These are phyloP conservation scores for Ceratocystis eucalypticola DNA, from an alignment of 2,329 filamentous ascomycete species.

Conservation along the genomic window DNA sequence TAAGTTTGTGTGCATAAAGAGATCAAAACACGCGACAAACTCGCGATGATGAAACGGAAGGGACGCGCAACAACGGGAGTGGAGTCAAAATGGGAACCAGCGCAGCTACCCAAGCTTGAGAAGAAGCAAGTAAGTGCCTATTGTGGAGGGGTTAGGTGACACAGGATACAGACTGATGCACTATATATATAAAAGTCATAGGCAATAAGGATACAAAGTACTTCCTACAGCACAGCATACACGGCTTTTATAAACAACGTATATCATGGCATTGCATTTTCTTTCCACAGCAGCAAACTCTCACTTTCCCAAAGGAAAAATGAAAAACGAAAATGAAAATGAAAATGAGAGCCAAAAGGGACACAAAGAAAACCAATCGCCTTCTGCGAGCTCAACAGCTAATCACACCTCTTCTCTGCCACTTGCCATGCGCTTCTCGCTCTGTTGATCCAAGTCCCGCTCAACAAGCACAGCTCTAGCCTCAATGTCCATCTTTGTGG, in stretches of 20 bases:
- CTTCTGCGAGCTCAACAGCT: not conserved
- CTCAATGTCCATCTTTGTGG: slow-evolving; percentile 6
- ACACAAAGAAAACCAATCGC: too few relatives aligned
- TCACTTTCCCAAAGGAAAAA: not conserved
- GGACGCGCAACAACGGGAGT: slow-evolving; percentile 10
- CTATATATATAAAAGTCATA: not conserved
- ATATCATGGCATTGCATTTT: not conserved
- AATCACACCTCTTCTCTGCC: not conserved
- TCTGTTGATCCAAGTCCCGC: not conserved
- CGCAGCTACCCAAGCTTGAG: not conserved
- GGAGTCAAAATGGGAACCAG: not conserved
- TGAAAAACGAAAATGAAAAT: not conserved
- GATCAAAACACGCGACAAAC: slow-evolving; percentile 4
- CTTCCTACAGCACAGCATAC: not conserved
- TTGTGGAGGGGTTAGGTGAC: not conserved
- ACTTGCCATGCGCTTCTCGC: not conserved
- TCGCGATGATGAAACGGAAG: slow-evolving; percentile 8
- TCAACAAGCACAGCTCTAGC: not conserved
- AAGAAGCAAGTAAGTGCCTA: not conserved
- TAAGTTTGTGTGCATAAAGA: not conserved
- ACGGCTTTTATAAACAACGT: not conserved
- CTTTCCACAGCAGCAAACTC: not conserved
- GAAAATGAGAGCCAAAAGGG: too few relatives aligned
- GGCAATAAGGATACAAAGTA: not conserved
- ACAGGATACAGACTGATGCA: not conserved